Evolutionary conservation across 2,329 filamentous ascomycete species (phyloP).

Genomic region (Mycosphaerella sp.): DNA sequence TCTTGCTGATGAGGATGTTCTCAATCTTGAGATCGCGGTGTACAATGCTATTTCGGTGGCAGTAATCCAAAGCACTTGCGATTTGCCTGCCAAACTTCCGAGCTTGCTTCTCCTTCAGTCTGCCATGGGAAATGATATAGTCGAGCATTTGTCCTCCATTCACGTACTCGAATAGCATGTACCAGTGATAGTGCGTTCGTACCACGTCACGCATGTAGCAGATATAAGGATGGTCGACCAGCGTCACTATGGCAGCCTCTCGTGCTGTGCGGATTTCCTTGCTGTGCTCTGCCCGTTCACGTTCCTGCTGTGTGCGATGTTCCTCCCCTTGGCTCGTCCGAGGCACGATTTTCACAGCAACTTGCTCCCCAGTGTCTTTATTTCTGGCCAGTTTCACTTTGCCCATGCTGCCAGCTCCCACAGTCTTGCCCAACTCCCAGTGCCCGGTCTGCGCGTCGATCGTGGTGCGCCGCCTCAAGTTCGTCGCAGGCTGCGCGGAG

Average conservation of each 20-base stretch:
- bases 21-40: slow-evolving; percentile 98
- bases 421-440: slow-evolving; percentile 94
- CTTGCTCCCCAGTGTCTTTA: slow-evolving; percentile 84
- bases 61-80: slow-evolving; percentile 92
- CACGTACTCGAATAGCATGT: slow-evolving; percentile 99
- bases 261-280: slow-evolving; percentile 93
- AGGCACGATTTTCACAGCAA: slow-evolving; percentile 95
- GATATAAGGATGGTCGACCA: slow-evolving; percentile 91
- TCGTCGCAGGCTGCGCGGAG: slow-evolving; percentile 20
- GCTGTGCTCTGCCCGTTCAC: slow-evolving; percentile 87
- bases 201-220: slow-evolving; percentile 94
- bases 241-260: slow-evolving; percentile 91
- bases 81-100: slow-evolving; percentile 97
- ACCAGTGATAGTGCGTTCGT: slow-evolving; percentile 97
- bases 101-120: slow-evolving; percentile 96
- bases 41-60: slow-evolving; percentile 95
- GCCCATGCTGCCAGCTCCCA: slow-evolving; percentile 96
- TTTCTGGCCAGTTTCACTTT: slow-evolving; percentile 96
- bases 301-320: slow-evolving; percentile 62
- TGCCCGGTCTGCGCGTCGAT: slow-evolving; percentile 80
- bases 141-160: slow-evolving; percentile 99
- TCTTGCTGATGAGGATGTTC: slow-evolving; percentile 98
- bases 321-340: slow-evolving; percentile 76
- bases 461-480: slow-evolving; percentile 60
- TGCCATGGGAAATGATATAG: slow-evolving; percentile 97